phyloP scores from a whole-genome alignment of 2,329 filamentous ascomycete species.

The Claviceps maximensis region DNA sequence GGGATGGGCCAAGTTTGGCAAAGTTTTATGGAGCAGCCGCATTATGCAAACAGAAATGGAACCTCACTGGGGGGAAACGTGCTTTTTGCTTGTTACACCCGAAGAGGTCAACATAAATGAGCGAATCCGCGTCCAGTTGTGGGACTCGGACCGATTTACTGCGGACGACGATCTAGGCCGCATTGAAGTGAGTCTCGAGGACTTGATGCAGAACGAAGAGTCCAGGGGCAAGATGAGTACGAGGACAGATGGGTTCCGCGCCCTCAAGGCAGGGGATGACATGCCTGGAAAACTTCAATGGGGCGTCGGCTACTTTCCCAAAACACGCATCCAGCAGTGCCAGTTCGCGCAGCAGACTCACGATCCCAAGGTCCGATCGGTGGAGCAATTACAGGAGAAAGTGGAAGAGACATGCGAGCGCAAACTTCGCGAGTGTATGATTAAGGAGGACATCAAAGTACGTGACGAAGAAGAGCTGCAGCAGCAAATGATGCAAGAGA shows the following conservation, averaged over 20 bases:
- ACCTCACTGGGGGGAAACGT: slow-evolving; percentile 58
- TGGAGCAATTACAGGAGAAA: slow-evolving; percentile 45
- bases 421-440: slow-evolving; percentile 51
- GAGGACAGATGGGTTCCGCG: slow-evolving; percentile 51
- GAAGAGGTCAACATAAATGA: slow-evolving; percentile 63
- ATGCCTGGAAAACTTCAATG: slow-evolving; percentile 59
- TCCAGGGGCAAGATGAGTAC: slow-evolving; percentile 50
- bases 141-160: slow-evolving; percentile 61
- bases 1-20: slow-evolving; percentile 66
- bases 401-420: slow-evolving; percentile 39
- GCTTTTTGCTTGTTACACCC: slow-evolving; percentile 53
- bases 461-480: slow-evolving; percentile 49
- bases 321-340: slow-evolving; percentile 46
- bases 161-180: slow-evolving; percentile 64
- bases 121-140: slow-evolving; percentile 54
- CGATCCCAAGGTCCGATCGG: slow-evolving; percentile 41
- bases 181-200: slow-evolving; percentile 54
- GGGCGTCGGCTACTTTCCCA: slow-evolving; percentile 60
- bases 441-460: slow-evolving; percentile 28
- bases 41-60: slow-evolving; percentile 52
- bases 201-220: slow-evolving; percentile 45
- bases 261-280: slow-evolving; percentile 49
- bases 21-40: slow-evolving; percentile 47
- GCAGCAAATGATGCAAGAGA: slow-evolving; percentile 55
- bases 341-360: slow-evolving; percentile 50